Base-by-base conservation (phyloP, 805 yeast genomes). In the Candida railenensis region DNA sequence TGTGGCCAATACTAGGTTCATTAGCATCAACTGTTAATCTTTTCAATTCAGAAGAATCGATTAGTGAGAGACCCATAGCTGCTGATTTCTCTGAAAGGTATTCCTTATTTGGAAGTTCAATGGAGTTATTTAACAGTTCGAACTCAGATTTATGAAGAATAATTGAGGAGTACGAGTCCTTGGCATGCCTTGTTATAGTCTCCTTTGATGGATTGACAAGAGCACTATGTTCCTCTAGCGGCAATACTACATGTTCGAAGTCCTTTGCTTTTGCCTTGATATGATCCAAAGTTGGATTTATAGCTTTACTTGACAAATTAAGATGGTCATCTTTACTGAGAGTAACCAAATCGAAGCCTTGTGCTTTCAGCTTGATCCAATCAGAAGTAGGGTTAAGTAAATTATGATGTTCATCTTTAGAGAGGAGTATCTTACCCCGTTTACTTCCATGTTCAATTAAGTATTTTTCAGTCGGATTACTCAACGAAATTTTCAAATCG, bases 401-500 rank as follows among this genome's bases (percentile, higher is more conserved):
- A 22, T 5, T 33, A 32, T 38, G 36, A 19, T 22, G 30, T 4
- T 42, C 42, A 11, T 19, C 37, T 20, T 18, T 32, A 7, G 43
- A 33, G 4, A 53, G 34, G 3, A 42, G 16, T 16, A 61, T 61
- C 22, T 63, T 51, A 1, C 73, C 73, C 36, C 63, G 46, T n/a
- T 62, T 59, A 48, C 64, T 64, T 12, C 74, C 73, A 46, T 66
- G 69, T 4, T 53, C 38, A 2, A 65, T 61, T 15, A 69, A 49
- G 46, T 66, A 68, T 1, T 55, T 61, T 7, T 41, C 21, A 0
- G 63, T 36, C 20, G 68, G 69, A 1, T 50, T 38, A 7, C 47
- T 55, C 16, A 50, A 34, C 28, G 42, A 46, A 50, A 19, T 52
- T 52, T 37, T 55, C 56, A 53, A 53, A 2, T 51, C 48, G 3